Evolutionary conservation across 257 asterid species (phyloP), one percentile per base, ranked within the genome.

Genomic region (Verbascum thapsus): DNA sequence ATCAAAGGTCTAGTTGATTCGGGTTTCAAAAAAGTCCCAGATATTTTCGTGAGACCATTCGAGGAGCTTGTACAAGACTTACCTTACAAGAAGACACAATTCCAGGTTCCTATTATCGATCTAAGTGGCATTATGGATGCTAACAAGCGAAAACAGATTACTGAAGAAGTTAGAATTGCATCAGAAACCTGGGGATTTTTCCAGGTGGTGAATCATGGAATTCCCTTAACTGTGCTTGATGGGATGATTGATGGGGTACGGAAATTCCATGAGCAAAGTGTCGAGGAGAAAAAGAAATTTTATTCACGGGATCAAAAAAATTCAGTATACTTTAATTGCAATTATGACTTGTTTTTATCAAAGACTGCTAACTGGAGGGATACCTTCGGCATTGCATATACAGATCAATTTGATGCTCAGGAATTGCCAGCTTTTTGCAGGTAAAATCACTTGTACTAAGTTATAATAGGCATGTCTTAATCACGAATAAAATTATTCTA

Each of bases 331-430:
- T 81, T 63, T 38, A 45, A 20, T 30, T 77, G 87, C 67, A 86
- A 63, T 32, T 78, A 56, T 49, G 91, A 80, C 59, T 47, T 86
- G 58, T 77, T 72, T 37, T 50, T 34, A 0, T 52, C 85, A 0
- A 67, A 9, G 6, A 67, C 87, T 8, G 87, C 95, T 8, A 81
- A 59, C 40, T 84, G 95, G 95, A 81, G 81, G 64, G 91, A 86
- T 61, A 71, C 87, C 0, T 19, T 80, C 13, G 10, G 41, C 9
- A 12, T 84, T 17, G 55, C 74, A 4, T 70, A 61, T 23, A 9
- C 78, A 6, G 80, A 71, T 53, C 74, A 40, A 1, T 65, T 69
- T n/a, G 44, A 42, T 9, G 56, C 63, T 9, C 42, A 62, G 1
- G 87, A 81, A 7, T 66, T 86, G 68, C 91, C 95, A 0, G 12